Evolutionary conservation across 2,329 filamentous ascomycete genomes (phyloP), one percentile per base, ranked within the genome.

Genomic region (Apiospora koreana): DNA sequence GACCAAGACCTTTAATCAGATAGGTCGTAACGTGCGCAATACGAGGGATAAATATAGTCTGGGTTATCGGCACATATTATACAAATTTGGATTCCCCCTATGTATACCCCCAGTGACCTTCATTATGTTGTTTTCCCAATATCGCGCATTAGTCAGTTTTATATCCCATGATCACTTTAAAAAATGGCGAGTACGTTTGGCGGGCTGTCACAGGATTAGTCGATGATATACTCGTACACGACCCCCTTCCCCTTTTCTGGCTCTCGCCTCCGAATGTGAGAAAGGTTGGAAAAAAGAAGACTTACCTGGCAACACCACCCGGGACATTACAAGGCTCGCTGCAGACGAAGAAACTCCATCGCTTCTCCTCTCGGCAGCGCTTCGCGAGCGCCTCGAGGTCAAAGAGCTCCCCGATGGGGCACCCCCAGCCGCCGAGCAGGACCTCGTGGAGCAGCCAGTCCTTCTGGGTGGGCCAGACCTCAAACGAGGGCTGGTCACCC

Each of bases 401-500:
- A 65, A 73, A 75, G 2, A 75, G 69, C 68, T 75, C 74, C 18
- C 74, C 74, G 35, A 75, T 75, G 3, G 74, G 74, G 69, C 72
- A 72, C 1, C 74, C 73, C 72, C 73, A 75, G 14, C 73, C 72
- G 4, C 71, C 71, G 6, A 75, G 70, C 21, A 75, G 43, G 65
- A 69, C 74, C 65, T 74, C 69, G 65, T 75, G 74, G 16, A 79
- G 41, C 50, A 74, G 73, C 73, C 71, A 77, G 1, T 77, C 72
- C 1, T 28, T 21, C 5, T 77, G 68, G 2, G 73, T 74, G 28
- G 75, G 76, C 46, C 79, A 73, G 62, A 80, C 79, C 71, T 86
- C 84, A 48, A 85, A 82, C 2, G 78, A 80, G 1, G 80, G 79
- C 5, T 79, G 77, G 70, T 82, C 80, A 8, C 81, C 80, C 28